These are phyloP conservation scores for Silene coronaria DNA, from an alignment of 179 eudicot genomes.

Conservation along the genomic window DNA sequence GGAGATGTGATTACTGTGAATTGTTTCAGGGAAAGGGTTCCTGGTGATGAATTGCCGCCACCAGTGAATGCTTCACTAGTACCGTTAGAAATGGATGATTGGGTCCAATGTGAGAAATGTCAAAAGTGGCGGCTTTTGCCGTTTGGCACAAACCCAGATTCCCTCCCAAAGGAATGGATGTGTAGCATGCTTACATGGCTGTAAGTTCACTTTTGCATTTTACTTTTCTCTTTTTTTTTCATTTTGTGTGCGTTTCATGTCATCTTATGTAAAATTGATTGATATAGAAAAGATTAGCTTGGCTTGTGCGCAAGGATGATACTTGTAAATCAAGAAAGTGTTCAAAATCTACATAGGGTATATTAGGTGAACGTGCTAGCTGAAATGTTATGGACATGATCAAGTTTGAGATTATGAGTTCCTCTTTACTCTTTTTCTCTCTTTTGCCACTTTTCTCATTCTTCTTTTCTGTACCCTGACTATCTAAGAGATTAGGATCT, in stretches of 20 bases:
- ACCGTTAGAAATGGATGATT: slow-evolving; percentile 48
- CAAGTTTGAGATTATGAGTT: not conserved
- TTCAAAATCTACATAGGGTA: no score
- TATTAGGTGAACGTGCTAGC: not conserved
- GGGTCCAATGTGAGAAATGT: slow-evolving; percentile 91
- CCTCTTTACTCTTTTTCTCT: no score
- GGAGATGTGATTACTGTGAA: slow-evolving; percentile 16
- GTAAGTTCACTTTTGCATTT: slow-evolving; percentile 49
- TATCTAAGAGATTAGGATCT: no score
- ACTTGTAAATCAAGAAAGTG: no score
- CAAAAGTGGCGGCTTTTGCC: slow-evolving; percentile 90
- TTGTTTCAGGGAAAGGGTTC: slow-evolving; percentile 17
- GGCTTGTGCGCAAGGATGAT: no score
- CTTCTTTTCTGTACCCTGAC: no score
- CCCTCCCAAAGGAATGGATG: slow-evolving; percentile 82
- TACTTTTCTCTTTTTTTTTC: no score
- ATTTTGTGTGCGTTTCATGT: no score
- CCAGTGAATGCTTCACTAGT: slow-evolving; percentile 31
- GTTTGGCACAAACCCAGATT: slow-evolving; percentile 46
- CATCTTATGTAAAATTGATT: no score
- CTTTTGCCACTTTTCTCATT: no score
- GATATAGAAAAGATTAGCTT: no score
- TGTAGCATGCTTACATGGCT: slow-evolving; percentile 92
- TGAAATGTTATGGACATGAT: not conserved
- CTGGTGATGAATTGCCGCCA: slow-evolving; percentile 15